Evolutionary conservation across 805 yeast genomes (phyloP).

Genomic region (Teunomyces tritomae): DNA sequence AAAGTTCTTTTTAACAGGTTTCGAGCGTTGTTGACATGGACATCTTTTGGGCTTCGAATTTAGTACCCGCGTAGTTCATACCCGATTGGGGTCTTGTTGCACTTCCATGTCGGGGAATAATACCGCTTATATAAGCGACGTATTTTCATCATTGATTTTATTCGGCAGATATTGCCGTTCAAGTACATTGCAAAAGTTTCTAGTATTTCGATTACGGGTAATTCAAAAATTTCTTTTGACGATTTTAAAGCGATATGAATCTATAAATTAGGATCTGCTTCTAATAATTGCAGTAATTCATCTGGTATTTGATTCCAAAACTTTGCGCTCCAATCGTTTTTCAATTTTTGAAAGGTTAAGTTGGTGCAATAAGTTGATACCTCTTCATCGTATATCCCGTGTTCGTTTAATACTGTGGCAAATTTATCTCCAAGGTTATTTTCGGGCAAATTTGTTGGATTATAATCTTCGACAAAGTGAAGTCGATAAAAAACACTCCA

Average conservation of each 20-base stretch:
- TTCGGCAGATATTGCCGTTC: too few species aligned
- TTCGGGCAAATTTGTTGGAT: constrained; percentile 32
- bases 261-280: constrained; percentile 2
- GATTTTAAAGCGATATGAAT: not conserved
- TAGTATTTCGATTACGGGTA: too few species aligned
- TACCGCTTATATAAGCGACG: too few species aligned
- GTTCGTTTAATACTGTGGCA: constrained; percentile 14
- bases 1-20: too few species aligned
- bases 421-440: constrained; percentile 16
- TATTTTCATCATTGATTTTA: too few species aligned
- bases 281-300: constrained; percentile 20
- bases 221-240: not conserved
- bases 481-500: constrained; percentile 65
- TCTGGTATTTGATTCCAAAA: constrained; percentile 36
- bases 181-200: too few species aligned
- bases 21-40: too few species aligned
- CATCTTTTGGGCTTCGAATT: too few species aligned
- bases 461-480: constrained; percentile 44
- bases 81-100: not conserved
- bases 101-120: not conserved
- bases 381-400: constrained; percentile 5
- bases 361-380: constrained; percentile 11
- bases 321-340: constrained; percentile 13
- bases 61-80: too few species aligned
- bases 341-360: constrained; percentile 16